Conservation (phyloP, 2,329 filamentous ascomycete genomes). For the Cryphonectria carpinicola region DNA sequence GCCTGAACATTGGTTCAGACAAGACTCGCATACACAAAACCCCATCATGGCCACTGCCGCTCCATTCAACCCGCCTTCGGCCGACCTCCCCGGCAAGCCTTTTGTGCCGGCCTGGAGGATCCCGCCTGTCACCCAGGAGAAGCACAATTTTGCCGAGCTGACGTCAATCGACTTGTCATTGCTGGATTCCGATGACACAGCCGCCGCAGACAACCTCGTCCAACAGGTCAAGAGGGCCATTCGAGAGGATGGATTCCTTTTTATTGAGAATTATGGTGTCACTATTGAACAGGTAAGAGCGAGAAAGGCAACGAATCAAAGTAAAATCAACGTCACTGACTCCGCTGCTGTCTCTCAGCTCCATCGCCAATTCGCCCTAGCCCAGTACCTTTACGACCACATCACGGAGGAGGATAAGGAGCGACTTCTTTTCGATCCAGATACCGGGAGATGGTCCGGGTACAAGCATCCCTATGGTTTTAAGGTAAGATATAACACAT, state of each 20-base stretch:
- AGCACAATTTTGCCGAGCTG: constrained; percentile 48
- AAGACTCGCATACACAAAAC: background rate
- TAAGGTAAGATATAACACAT: constrained; percentile 37
- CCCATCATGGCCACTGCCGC: constrained; percentile 38
- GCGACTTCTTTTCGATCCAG: constrained; percentile 50
- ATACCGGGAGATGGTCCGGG: constrained; percentile 52
- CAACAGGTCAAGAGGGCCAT: constrained; percentile 48
- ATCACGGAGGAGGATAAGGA: constrained; percentile 54
- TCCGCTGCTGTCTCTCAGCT: constrained; percentile 39
- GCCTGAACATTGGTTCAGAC: background rate
- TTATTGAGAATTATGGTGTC: constrained; percentile 55
- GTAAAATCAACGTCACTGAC: background rate
- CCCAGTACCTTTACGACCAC: constrained; percentile 54
- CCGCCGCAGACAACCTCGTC: constrained; percentile 48
- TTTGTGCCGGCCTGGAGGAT: constrained; percentile 47
- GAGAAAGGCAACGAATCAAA: background rate
- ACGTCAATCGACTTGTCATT: constrained; percentile 48
- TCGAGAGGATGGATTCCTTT: constrained; percentile 49
- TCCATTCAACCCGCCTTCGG: constrained; percentile 45
- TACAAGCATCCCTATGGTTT: constrained; percentile 54
- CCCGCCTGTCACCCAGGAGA: constrained; percentile 49
- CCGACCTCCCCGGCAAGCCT: constrained; percentile 45
- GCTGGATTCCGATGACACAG: constrained; percentile 46
- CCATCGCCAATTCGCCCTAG: constrained; percentile 54
- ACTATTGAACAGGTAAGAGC: constrained; percentile 44